A percentile compares a stretch with the other conserved stretches of the same genome.
Evolutionary conservation across 2,329 filamentous ascomycete genomes (phyloP).

Genomic region (Colletotrichum phormii): DNA sequence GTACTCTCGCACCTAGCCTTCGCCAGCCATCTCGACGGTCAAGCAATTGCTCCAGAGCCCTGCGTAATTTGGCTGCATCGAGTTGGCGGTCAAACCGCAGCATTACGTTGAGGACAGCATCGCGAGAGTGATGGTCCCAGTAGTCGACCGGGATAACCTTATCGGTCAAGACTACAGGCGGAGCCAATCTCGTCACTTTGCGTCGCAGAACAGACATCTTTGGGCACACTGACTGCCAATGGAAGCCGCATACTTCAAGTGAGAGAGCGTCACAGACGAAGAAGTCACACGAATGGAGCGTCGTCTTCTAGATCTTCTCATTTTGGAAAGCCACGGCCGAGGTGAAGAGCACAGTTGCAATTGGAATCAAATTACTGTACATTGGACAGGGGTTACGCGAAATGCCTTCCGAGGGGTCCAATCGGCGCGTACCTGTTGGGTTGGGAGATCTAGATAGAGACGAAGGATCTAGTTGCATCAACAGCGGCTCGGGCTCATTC

Average conservation of each 20-base stretch:
- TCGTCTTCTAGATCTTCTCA: not conserved
- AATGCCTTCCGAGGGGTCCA: not conserved
- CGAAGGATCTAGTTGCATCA: conserved; percentile 1
- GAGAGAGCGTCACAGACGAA: no score
- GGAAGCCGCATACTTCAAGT: no score
- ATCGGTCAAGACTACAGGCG: not conserved
- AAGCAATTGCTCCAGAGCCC: not conserved
- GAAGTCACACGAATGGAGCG: not conserved
- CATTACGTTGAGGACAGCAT: conserved; percentile 10
- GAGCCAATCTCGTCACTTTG: not conserved
- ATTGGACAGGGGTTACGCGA: not conserved
- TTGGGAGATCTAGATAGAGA: not conserved
- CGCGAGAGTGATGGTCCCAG: conserved; percentile 1
- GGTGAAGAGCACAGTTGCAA: not conserved
- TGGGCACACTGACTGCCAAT: not conserved
- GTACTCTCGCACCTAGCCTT: not conserved
- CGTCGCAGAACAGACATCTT: conserved; percentile 6
- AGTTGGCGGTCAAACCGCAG: not conserved
- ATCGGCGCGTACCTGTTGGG: not conserved
- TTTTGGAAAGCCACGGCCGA: not conserved
- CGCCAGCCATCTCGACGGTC: conserved; percentile 1
- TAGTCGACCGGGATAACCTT: conserved; percentile 1
- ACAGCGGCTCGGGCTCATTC: not conserved
- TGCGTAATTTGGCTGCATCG: not conserved
- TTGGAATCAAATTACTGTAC: not conserved